These are phyloP conservation scores for Lichtheimia corymbifera DNA, from an alignment of 371 early-diverging fungal species.

Conservation along the genomic window DNA sequence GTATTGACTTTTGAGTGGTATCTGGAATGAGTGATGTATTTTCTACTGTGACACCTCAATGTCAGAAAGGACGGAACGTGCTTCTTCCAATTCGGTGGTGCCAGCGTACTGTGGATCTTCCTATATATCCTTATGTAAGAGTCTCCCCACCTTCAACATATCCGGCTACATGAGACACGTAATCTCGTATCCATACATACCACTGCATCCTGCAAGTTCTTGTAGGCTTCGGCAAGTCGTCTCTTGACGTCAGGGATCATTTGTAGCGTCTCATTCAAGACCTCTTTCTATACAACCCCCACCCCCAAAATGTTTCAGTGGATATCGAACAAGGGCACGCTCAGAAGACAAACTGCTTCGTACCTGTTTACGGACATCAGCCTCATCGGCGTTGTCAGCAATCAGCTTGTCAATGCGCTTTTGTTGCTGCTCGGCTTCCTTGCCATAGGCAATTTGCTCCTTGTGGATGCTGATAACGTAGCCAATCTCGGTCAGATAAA, in stretches of 20 bases:
- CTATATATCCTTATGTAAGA: conserved; percentile 16
- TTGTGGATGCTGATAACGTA: conserved; percentile 53
- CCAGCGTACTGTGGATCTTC: conserved; percentile 42
- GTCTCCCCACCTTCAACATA: neutral
- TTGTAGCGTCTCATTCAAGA: conserved; percentile 69
- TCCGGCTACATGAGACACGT: neutral
- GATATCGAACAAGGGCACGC: too few species aligned
- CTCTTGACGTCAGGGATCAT: conserved; percentile 78
- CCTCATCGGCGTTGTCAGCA: conserved; percentile 59
- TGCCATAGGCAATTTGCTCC: conserved; percentile 63
- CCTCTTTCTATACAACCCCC: conserved; percentile 58
- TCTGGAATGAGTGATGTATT: too few species aligned
- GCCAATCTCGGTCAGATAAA: too few species aligned
- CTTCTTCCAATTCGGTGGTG: conserved; percentile 45
- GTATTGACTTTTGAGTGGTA: too few species aligned
- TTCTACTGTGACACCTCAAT: conserved; percentile 14
- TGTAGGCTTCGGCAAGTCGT: conserved; percentile 59
- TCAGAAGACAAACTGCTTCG: neutral
- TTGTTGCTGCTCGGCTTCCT: conserved; percentile 66
- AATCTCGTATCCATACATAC: conserved; percentile 22
- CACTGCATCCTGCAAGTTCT: conserved; percentile 52
- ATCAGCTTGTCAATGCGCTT: conserved; percentile 66
- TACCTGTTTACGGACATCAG: conserved; percentile 76
- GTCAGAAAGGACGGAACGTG: conserved; percentile 37
- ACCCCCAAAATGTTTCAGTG: neutral